phyloP scores from a whole-genome alignment of 2,329 filamentous ascomycete genomes.

The Cladosporium velox region DNA sequence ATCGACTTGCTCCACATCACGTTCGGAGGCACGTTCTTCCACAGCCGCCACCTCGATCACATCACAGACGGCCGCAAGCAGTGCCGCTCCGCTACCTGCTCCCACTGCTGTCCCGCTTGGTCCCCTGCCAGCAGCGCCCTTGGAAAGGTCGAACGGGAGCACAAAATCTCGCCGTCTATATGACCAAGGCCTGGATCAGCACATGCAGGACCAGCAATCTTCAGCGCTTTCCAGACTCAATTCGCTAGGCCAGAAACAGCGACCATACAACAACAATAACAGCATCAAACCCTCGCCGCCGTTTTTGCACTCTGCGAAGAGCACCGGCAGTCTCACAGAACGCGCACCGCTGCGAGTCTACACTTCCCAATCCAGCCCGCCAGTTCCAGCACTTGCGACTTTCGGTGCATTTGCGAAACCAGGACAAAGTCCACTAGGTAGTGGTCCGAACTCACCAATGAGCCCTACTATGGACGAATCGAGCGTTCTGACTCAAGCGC shows the following conservation, averaged over 20 bases:
- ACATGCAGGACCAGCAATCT: conserved; percentile 76
- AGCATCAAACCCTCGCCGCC: conserved; percentile 52
- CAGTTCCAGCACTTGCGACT: conserved; percentile 38
- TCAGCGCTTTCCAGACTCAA: conserved; percentile 79
- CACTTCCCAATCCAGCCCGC: conserved; percentile 43
- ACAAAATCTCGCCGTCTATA: conserved; percentile 77
- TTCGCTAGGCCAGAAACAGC: conserved; percentile 66
- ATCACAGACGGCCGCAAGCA: conserved; percentile 60
- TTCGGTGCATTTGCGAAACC: conserved; percentile 41
- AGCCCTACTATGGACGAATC: conserved; percentile 73
- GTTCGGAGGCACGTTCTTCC: conserved; percentile 70
- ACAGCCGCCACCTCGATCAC: conserved; percentile 86
- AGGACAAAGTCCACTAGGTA: conserved; percentile 42
- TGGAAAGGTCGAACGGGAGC: conserved; percentile 61
- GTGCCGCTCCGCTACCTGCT: conserved; percentile 34
- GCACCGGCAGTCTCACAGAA: conserved; percentile 67
- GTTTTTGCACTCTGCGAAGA: conserved; percentile 44
- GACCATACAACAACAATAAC: conserved; percentile 49
- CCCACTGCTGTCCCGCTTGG: conserved; percentile 23
- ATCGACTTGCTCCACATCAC: conserved; percentile 76
- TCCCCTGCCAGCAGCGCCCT: conserved; percentile 29
- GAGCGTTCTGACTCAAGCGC: conserved; percentile 58
- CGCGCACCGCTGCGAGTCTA: conserved; percentile 35
- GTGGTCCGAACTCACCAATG: conserved; percentile 52
- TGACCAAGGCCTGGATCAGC: conserved; percentile 77